These are phyloP conservation scores for Quercus ilex DNA, from an alignment of 306 rosid genomes.

Conservation along the genomic window DNA sequence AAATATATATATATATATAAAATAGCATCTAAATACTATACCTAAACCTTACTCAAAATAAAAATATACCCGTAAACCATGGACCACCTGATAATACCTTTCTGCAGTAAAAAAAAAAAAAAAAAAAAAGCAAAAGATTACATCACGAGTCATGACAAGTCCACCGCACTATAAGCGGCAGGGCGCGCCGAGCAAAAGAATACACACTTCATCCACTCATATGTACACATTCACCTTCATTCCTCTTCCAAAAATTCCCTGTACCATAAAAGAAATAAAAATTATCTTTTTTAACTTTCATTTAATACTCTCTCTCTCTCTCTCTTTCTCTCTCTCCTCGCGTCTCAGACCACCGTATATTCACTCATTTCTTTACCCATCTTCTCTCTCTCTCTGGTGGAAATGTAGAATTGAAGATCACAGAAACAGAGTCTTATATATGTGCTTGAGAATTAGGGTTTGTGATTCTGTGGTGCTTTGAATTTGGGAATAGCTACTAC, in stretches of 20 bases:
- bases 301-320: conserved; percentile 13
- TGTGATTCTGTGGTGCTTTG: background rate
- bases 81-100: no score
- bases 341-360: conserved; percentile 40
- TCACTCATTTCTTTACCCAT: conserved; percentile 19
- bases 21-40: no score
- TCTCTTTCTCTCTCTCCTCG: conserved; percentile 25
- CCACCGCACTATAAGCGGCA: conserved; percentile 35
- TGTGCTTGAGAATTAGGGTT: conserved; percentile 23
- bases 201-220: background rate
- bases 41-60: background rate
- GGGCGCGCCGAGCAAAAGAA: conserved; percentile 24
- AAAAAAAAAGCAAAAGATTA: no score
- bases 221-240: background rate
- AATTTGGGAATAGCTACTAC: no score
- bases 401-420: conserved; percentile 34
- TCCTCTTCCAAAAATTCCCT: background rate
- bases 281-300: background rate
- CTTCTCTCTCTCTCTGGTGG: conserved; percentile 28
- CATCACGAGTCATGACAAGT: no score
- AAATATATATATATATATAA: no score
- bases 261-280: background rate
- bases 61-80: background rate
- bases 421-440: background rate
- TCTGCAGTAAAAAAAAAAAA: no score